These are phyloP conservation scores for Vitis hybrid DNA, from an alignment of 177 flowering plant species.

Conservation along the genomic window DNA sequence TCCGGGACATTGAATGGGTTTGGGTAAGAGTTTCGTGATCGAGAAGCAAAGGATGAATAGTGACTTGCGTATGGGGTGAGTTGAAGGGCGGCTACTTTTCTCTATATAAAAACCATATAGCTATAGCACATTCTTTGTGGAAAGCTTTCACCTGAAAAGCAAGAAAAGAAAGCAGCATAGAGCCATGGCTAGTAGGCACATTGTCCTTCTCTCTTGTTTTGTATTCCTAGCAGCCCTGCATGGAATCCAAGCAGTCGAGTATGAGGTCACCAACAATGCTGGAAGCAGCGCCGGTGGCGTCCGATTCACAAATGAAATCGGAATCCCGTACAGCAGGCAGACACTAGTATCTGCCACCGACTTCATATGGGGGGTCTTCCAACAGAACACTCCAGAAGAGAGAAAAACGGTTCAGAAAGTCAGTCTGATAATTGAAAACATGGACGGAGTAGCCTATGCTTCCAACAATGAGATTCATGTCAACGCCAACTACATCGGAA, in stretches of 20 bases:
- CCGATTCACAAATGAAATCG: conserved; percentile 26
- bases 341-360: conserved; percentile 15
- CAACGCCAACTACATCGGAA: not conserved
- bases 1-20: too few relatives aligned
- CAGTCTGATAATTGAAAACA: conserved; percentile 24
- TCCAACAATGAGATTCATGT: conserved; percentile 7
- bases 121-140: not conserved
- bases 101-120: not conserved
- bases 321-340: conserved; percentile 15
- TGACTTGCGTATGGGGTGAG: not conserved
- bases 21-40: too few relatives aligned
- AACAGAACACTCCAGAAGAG: conserved; percentile 22
- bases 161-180: not conserved
- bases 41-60: too few relatives aligned
- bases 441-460: conserved; percentile 28
- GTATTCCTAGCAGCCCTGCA: conserved; percentile 8
- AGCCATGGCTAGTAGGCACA: not conserved
- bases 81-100: not conserved
- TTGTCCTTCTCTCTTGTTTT: conserved; percentile 3
- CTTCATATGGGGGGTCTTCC: conserved; percentile 34
- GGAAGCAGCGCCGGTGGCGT: conserved; percentile 25
- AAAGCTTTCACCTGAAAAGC: not conserved
- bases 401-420: conserved; percentile 18
- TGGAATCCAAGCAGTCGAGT: conserved; percentile 21
- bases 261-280: conserved; percentile 21